phyloP scores from a whole-genome alignment of 2,329 filamentous ascomycete genomes.

The Zymoseptoria passerinii region DNA sequence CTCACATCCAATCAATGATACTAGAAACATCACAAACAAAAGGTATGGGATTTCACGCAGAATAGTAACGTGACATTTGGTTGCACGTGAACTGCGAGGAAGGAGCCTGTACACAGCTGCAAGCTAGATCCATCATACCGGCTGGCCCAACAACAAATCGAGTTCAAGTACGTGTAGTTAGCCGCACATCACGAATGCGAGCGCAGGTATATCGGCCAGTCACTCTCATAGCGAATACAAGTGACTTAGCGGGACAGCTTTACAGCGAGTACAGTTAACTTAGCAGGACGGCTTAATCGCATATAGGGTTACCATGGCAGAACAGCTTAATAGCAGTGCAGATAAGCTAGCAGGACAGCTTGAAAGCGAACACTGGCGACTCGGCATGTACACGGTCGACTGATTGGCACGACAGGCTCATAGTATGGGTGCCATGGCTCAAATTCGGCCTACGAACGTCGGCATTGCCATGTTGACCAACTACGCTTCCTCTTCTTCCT shows the following conservation, averaged over 20 bases:
- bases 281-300: background rate
- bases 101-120: background rate
- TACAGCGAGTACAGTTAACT: background rate
- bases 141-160: background rate
- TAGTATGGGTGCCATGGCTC: no score
- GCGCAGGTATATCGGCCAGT: no score
- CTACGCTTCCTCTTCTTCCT: conserved; percentile 29
- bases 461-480: background rate
- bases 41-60: background rate
- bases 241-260: background rate
- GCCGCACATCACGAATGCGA: no score
- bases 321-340: background rate
- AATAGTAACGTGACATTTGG: background rate
- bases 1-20: background rate
- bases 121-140: background rate
- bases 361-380: background rate
- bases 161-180: no score
- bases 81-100: background rate
- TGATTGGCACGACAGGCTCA: no score
- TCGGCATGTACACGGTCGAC: background rate
- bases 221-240: no score
- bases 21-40: background rate
- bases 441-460: no score
- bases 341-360: background rate
- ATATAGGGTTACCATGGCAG: background rate